phyloP scores from a whole-genome alignment of 306 rosid genomes.

The Mucuna pruriens region DNA sequence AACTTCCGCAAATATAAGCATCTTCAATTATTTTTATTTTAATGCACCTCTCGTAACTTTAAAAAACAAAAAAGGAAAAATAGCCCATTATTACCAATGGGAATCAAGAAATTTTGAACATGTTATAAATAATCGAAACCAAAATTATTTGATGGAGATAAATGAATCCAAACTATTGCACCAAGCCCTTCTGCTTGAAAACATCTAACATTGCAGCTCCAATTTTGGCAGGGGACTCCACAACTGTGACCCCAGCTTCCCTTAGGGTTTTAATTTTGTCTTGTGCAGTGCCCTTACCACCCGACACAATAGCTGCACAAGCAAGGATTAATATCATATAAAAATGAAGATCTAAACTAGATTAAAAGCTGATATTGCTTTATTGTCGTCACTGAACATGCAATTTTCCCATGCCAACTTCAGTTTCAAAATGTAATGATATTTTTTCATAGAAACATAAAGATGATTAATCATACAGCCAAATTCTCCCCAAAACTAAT shows the following conservation, averaged over 20 bases:
- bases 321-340: constrained; percentile 23
- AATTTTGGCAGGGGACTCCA: constrained; percentile 96
- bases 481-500: not conserved
- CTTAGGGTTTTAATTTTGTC: constrained; percentile 83
- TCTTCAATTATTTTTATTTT: constrained; percentile 45
- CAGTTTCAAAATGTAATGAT: not conserved
- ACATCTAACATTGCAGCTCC: constrained; percentile 85
- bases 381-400: not conserved
- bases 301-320: constrained; percentile 94
- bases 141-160: constrained; percentile 37
- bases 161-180: constrained; percentile 50
- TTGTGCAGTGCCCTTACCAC: constrained; percentile 99
- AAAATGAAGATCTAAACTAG: not conserved
- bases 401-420: not conserved
- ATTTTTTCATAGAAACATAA: not conserved
- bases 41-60: constrained; percentile 34
- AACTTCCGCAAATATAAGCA: constrained; percentile 34
- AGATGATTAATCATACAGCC: not conserved
- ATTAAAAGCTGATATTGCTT: constrained; percentile 6
- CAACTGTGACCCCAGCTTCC: constrained; percentile 95
- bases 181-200: constrained; percentile 94
- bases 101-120: constrained; percentile 27
- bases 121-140: constrained; percentile 31
- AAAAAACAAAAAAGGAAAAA: constrained; percentile 21
- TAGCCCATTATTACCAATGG: constrained; percentile 39